Percentiles rank a stretch among this genome's conserved stretches.
phyloP scores from a whole-genome alignment of 345 rosid genomes.

The Syzygium aqueum region DNA sequence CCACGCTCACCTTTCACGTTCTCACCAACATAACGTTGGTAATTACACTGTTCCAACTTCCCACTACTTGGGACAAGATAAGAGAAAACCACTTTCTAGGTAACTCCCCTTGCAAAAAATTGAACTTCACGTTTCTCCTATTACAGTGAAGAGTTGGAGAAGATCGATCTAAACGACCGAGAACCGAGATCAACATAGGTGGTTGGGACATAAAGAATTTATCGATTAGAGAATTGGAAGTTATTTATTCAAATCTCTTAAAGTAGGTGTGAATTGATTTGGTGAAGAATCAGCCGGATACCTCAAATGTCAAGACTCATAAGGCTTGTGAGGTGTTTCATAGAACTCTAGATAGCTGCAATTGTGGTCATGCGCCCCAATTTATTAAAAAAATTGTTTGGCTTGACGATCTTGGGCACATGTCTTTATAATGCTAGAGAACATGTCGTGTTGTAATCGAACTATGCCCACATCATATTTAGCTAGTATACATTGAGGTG shows the following conservation, averaged over 20 bases:
- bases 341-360: background rate
- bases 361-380: accelerated
- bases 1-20: too few relatives aligned
- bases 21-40: too few relatives aligned
- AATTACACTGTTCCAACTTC: too few relatives aligned
- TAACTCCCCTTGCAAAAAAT: too few relatives aligned
- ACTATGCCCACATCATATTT: background rate
- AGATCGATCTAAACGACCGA: too few relatives aligned
- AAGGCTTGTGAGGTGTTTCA: background rate
- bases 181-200: too few relatives aligned
- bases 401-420: background rate
- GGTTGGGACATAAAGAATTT: too few relatives aligned
- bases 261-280: background rate
- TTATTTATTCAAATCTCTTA: background rate
- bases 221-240: background rate
- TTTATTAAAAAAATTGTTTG: background rate
- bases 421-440: background rate
- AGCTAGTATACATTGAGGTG: background rate
- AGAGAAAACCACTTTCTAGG: too few relatives aligned
- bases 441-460: background rate
- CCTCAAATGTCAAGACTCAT: background rate
- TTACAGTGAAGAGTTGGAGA: too few relatives aligned
- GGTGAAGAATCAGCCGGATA: background rate
- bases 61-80: too few relatives aligned
- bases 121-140: too few relatives aligned